phyloP scores from a whole-genome alignment of 345 rosid species.

The Populus alba region DNA sequence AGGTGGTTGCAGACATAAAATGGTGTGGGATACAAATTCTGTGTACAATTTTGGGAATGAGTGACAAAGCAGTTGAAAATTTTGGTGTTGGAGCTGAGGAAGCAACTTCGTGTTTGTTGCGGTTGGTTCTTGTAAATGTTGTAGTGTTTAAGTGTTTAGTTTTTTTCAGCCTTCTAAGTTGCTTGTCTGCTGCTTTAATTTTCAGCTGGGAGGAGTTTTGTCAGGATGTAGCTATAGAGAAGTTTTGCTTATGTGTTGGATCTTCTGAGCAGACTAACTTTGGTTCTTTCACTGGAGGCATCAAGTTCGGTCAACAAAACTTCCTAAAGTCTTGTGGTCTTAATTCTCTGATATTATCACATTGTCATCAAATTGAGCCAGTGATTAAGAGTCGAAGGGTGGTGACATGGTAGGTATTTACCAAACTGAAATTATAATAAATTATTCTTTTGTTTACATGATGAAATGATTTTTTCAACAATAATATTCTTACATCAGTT shows the following conservation, averaged over 20 bases:
- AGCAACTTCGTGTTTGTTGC: constrained; percentile 60
- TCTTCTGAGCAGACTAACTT: constrained; percentile 30
- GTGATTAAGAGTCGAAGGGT: constrained; percentile 41
- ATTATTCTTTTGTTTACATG: constrained; percentile 3
- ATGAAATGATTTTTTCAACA: background rate
- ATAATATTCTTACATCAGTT: too few relatives aligned
- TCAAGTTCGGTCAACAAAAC: constrained; percentile 32
- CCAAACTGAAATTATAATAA: background rate
- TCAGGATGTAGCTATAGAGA: constrained; percentile 70
- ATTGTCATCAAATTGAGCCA: constrained; percentile 41
- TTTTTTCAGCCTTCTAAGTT: constrained; percentile 10
- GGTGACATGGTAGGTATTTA: constrained; percentile 41
- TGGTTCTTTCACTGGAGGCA: constrained; percentile 21
- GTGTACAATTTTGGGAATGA: constrained; percentile 47
- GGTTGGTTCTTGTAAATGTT: constrained; percentile 44
- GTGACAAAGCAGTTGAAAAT: constrained; percentile 40
- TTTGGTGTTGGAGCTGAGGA: constrained; percentile 53
- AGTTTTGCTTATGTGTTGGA: constrained; percentile 55
- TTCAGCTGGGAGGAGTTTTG: constrained; percentile 88
- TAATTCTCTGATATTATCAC: constrained; percentile 30
- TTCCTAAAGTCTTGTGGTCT: constrained; percentile 31
- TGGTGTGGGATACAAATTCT: constrained; percentile 71
- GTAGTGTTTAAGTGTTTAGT: constrained; percentile 1
- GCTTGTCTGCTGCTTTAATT: constrained; percentile 18
- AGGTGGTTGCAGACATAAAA: constrained; percentile 48